Percentiles rank a stretch among this genome's conserved stretches.
Evolutionary conservation across 352 stramenopile genomes (phyloP).

Genomic region (Phytophthora pinifolia): DNA sequence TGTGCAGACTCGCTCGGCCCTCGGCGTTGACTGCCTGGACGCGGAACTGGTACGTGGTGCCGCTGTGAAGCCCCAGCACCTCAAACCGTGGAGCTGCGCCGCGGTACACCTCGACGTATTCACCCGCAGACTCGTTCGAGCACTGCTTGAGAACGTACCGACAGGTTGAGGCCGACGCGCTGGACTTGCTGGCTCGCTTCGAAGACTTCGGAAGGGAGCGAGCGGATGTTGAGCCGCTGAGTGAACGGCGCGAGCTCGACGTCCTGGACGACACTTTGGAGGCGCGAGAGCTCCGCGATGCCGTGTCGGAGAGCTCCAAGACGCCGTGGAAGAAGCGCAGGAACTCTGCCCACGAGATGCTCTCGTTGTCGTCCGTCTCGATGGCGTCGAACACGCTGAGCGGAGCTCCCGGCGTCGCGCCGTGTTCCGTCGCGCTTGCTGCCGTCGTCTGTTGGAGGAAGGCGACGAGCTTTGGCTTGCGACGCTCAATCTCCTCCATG

Average conservation of each 20-base stretch:
- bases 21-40: slow-evolving; percentile 86
- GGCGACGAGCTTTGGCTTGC: slow-evolving; percentile 68
- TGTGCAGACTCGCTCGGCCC: slow-evolving; percentile 65
- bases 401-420: slow-evolving; percentile 11
- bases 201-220: slow-evolving; percentile 20
- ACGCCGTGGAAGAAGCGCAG: slow-evolving; percentile 71
- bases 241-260: slow-evolving; percentile 15
- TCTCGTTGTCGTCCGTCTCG: slow-evolving; percentile 89
- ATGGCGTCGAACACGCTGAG: slow-evolving; percentile 90
- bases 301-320: slow-evolving; percentile 40
- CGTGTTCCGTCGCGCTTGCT: neutral
- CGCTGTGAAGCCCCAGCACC: slow-evolving; percentile 78
- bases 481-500: slow-evolving; percentile 82
- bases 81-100: slow-evolving; percentile 66
- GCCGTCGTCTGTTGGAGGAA: slow-evolving; percentile 70
- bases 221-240: slow-evolving; percentile 21
- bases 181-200: slow-evolving; percentile 14
- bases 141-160: slow-evolving; percentile 90
- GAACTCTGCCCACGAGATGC: slow-evolving; percentile 88
- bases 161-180: slow-evolving; percentile 28
- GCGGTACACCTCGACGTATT: slow-evolving; percentile 88
- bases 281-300: slow-evolving; percentile 18
- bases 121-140: slow-evolving; percentile 67
- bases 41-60: slow-evolving; percentile 88
- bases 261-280: slow-evolving; percentile 17